phyloP scores from a whole-genome alignment of 495 filamentous ascomycete genomes.

The Aeminium ludgeri region DNA sequence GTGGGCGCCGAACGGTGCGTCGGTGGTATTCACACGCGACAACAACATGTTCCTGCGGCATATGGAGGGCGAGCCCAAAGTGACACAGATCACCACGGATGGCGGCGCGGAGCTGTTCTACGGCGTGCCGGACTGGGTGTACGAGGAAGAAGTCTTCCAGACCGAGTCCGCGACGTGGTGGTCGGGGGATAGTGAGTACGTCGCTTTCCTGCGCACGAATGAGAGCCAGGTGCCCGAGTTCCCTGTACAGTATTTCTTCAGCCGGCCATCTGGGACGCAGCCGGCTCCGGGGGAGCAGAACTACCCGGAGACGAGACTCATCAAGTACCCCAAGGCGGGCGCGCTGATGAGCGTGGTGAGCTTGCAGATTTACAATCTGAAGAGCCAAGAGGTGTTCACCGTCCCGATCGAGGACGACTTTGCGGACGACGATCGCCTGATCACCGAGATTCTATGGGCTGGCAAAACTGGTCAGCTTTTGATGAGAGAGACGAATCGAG shows the following conservation, averaged over 20 bases:
- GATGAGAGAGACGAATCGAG: slow-evolving; percentile 81
- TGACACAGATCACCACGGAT: slow-evolving; percentile 66
- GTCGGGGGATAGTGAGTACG: slow-evolving; percentile 69
- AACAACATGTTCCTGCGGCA: slow-evolving; percentile 81
- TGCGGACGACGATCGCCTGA: slow-evolving; percentile 62
- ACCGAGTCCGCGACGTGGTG: slow-evolving; percentile 83
- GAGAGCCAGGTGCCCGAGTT: slow-evolving; percentile 85
- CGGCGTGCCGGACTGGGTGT: slow-evolving; percentile 97
- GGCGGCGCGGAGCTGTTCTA: slow-evolving; percentile 81
- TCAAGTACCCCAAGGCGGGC: slow-evolving; percentile 96
- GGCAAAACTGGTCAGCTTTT: slow-evolving; percentile 54
- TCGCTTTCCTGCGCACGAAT: slow-evolving; percentile 85
- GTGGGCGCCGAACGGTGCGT: slow-evolving; percentile 80
- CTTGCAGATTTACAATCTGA: slow-evolving; percentile 75
- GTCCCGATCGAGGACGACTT: slow-evolving; percentile 67
- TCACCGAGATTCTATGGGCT: slow-evolving; percentile 88
- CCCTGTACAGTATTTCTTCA: slow-evolving; percentile 85
- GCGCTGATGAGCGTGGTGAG: slow-evolving; percentile 82
- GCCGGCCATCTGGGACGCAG: slow-evolving; percentile 59
- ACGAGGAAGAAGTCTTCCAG: slow-evolving; percentile 85
- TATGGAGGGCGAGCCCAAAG: slow-evolving; percentile 34
- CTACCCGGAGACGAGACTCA: slow-evolving; percentile 77
- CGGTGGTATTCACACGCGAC: slow-evolving; percentile 64
- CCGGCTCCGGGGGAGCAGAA: slow-evolving; percentile 61
- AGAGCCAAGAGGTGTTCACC: slow-evolving; percentile 59